Percentiles rank a stretch among this genome's conserved stretches.
These are phyloP conservation scores for Rhexocercosporidium sp. DNA, from an alignment of 2,329 filamentous ascomycete genomes.

Conservation along the genomic window DNA sequence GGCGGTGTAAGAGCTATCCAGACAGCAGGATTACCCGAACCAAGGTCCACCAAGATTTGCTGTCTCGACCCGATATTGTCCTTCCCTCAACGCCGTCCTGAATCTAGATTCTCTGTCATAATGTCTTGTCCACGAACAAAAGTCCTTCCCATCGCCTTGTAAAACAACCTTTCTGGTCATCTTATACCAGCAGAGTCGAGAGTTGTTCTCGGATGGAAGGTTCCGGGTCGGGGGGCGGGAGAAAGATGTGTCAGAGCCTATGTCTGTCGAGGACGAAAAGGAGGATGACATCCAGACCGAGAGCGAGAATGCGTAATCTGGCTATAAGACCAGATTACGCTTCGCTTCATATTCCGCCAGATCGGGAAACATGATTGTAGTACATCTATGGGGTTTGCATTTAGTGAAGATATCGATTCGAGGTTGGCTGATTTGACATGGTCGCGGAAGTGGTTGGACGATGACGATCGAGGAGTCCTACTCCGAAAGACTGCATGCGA, in stretches of 20 bases:
- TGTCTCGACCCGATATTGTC: background rate
- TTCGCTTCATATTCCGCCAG: background rate
- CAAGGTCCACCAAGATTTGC: background rate
- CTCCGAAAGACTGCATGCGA: background rate
- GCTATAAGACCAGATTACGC: background rate
- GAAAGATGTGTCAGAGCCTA: background rate
- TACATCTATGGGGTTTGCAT: background rate
- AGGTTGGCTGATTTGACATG: too few relatives aligned
- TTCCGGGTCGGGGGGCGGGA: background rate
- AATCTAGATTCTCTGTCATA: slow-evolving; percentile 8
- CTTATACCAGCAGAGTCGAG: background rate
- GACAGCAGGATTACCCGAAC: background rate
- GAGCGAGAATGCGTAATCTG: background rate
- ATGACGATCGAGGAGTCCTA: background rate
- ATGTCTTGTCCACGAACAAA: slow-evolving; percentile 9
- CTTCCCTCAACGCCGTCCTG: slow-evolving; percentile 1
- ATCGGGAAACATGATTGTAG: background rate
- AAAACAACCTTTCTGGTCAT: slow-evolving; percentile 17
- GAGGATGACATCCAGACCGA: background rate
- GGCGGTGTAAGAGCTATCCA: background rate
- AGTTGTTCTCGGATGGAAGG: background rate
- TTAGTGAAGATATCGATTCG: background rate
- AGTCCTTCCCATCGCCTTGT: slow-evolving; percentile 12
- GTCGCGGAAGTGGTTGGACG: background rate
- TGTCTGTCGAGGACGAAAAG: slow-evolving; percentile 2